Base-by-base conservation (phyloP, 495 filamentous ascomycete species). In the Hypomontagnella submonticulosa region DNA sequence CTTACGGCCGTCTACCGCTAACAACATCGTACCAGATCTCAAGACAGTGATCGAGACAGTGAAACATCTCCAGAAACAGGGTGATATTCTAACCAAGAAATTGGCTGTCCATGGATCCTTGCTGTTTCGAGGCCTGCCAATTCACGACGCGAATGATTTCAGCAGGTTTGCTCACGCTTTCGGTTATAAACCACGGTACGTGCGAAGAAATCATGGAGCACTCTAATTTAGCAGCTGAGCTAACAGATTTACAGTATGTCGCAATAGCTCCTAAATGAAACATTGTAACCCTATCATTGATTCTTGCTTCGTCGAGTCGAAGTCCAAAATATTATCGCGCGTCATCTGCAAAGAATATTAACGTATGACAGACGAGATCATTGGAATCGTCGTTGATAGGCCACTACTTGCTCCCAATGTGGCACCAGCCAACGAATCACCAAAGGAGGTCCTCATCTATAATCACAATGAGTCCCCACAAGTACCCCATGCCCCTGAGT, bases 391-490 rank as follows among this genome's bases (percentile, higher is more conserved):
- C 0, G 79, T 86, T 10, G 62, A 83, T 30, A 67, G 83, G 46
- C 79, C 83, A 2, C 49, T 81, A 0, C 76, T 84, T 20, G 83
- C 83, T 0, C 78, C 78, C 13, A 86, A 84, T 55, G 80, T 85
- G 0, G 80, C 82, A 0, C 81, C 82, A 0, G 83, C 82, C 4
- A 86, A 84, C 57, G 81, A 84, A 70, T 76, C 80, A 3, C 80
- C 82, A 8, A 81, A 83, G 56, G 76, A 80, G 27, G 73, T 79
- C 15, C 72, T 78, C 4, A 83, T 85, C 20, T 83, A 84, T 63
- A 82, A 76, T 57, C 83, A 86, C 69, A 85, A 84, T 56, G 83
- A 85, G 58, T 85, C 81, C 3, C 80, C 79, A 0, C 76, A 84
- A 57, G 81, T 83, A 1, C 83, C 81, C 9, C 83, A 85, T 61